phyloP scores from a whole-genome alignment of 768 basidiomycete genomes.

The Suillus clintonianus region DNA sequence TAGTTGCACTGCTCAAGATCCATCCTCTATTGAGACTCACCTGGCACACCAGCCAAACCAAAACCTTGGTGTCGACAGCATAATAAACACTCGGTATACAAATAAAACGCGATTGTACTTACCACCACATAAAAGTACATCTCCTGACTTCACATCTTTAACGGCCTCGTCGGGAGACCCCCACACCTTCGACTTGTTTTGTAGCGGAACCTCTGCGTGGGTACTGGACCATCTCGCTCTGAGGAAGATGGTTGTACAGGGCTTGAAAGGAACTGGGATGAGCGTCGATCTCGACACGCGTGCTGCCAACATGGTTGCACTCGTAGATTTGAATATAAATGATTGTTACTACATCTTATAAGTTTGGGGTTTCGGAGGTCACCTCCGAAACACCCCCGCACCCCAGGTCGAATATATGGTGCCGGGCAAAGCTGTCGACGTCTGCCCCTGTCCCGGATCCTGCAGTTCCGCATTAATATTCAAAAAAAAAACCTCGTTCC shows the following conservation, averaged over 20 bases:
- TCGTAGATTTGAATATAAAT: neutral
- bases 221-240: conserved; percentile 25
- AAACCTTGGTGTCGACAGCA: conserved; percentile 57
- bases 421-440: too few relatives aligned
- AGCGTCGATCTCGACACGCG: conserved; percentile 15
- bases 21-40: conserved; percentile 36
- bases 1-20: neutral
- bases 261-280: conserved; percentile 15
- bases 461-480: too few relatives aligned
- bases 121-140: conserved; percentile 83
- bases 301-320: conserved; percentile 20
- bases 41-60: conserved; percentile 86
- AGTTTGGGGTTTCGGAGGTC: neutral
- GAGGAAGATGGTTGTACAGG: conserved; percentile 9
- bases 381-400: neutral
- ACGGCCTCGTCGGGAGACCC: conserved; percentile 80
- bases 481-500: too few relatives aligned
- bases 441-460: too few relatives aligned
- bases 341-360: too few relatives aligned
- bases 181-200: conserved; percentile 68
- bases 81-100: neutral
- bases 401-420: too few relatives aligned
- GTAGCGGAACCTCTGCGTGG: conserved; percentile 25
- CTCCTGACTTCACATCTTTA: conserved; percentile 78
- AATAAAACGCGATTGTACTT: conserved; percentile 23